Conservation (phyloP, 129 eudicot species). For the Arctium minus region DNA sequence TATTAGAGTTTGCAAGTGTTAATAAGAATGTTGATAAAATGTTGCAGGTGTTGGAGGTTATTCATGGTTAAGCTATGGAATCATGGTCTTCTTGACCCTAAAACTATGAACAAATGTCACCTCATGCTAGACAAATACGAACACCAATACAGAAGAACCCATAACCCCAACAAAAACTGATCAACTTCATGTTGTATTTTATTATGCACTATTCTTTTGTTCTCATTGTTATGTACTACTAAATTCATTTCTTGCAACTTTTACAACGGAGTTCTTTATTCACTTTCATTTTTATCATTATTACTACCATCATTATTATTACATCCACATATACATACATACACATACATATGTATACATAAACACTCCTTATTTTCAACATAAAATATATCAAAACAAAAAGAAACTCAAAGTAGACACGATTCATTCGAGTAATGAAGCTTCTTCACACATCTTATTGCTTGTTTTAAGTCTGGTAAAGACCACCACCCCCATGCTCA, state of each 20-base stretch:
- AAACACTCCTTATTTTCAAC: neutral
- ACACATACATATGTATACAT: neutral
- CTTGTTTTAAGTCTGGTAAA: neutral
- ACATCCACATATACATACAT: neutral
- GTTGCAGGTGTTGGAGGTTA: constrained; percentile 82
- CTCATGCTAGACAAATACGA: constrained; percentile 43
- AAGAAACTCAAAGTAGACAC: neutral
- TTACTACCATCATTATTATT: neutral
- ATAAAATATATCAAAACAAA: neutral
- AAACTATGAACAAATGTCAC: constrained; percentile 62
- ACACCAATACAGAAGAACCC: constrained; percentile 25
- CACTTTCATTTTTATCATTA: neutral
- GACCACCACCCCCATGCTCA: constrained; percentile 29
- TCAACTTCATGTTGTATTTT: neutral
- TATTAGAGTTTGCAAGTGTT: too few relatives aligned
- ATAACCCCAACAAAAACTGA: constrained; percentile 3
- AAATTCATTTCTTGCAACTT: neutral
- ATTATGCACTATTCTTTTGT: neutral
- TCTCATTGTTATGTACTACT: neutral
- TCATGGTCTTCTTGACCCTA: constrained; percentile 85
- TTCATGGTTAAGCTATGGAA: constrained; percentile 82
- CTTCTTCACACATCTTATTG: neutral
- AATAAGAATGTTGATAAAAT: neutral
- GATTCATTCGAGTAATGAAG: neutral
- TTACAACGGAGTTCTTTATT: neutral